phyloP scores from a whole-genome alignment of 768 basidiomycete species.

The Strobilomyces confusus region DNA sequence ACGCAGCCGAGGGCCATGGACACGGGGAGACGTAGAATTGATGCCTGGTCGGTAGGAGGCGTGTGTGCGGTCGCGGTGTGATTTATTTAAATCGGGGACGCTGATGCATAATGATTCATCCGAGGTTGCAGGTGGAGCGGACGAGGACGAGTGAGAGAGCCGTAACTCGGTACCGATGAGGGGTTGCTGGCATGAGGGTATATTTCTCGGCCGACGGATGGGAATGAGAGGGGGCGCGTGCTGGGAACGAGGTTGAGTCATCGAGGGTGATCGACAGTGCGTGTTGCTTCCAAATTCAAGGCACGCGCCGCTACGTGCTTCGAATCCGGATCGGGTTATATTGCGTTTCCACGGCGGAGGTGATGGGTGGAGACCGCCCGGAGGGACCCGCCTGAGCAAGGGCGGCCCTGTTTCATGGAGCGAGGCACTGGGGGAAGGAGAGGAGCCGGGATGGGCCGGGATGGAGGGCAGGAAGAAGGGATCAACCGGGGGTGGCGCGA shows the following conservation, averaged over 20 bases:
- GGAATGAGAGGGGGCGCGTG: neutral
- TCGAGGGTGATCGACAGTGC: conserved; percentile 31
- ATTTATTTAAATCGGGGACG: conserved; percentile 11
- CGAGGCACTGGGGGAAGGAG: neutral
- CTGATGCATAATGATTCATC: conserved; percentile 13
- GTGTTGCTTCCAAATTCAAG: conserved; percentile 24
- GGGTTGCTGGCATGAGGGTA: neutral
- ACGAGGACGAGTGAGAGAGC: neutral
- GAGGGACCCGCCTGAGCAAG: neutral
- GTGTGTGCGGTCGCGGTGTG: conserved; percentile 10
- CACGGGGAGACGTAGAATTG: conserved; percentile 20
- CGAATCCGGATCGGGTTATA: conserved; percentile 21
- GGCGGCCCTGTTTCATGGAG: conserved; percentile 14
- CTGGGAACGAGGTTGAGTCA: conserved; percentile 11
- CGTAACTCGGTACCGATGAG: conserved; percentile 10
- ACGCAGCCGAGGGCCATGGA: conserved; percentile 42
- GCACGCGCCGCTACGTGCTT: conserved; percentile 18
- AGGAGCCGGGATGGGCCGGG: conserved; percentile 16
- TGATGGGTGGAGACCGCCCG: neutral
- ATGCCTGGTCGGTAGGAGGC: neutral
- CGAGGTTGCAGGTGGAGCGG: neutral
- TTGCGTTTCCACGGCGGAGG: conserved; percentile 7
- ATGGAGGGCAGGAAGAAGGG: conserved; percentile 2
- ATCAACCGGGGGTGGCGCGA: conserved; percentile 20
- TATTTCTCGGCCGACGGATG: conserved; percentile 14